Percentiles rank a stretch among this genome's conserved stretches.
These are phyloP conservation scores for Clohesyomyces aquaticus DNA, from an alignment of 495 filamentous ascomycete genomes.

Conservation along the genomic window DNA sequence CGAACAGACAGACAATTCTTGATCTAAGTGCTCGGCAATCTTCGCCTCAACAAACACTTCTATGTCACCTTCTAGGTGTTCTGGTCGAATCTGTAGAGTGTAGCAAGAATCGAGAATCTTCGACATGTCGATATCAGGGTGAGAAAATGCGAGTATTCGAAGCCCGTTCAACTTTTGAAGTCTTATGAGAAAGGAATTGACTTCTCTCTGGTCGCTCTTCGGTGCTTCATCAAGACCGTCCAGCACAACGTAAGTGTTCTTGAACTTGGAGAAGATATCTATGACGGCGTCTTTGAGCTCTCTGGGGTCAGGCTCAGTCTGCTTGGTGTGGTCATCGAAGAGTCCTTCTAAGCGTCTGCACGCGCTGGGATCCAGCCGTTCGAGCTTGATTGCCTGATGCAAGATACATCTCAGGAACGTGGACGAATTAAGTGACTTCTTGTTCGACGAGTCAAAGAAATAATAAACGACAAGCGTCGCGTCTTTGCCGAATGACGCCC, in stretches of 20 bases:
- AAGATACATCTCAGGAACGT: conserved; percentile 38
- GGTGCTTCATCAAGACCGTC: conserved; percentile 41
- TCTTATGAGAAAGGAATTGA: conserved; percentile 27
- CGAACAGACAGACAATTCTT: conserved; percentile 28
- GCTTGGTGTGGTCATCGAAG: conserved; percentile 18
- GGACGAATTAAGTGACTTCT: conserved; percentile 19
- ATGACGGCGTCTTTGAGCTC: conserved; percentile 15
- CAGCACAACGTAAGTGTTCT: conserved; percentile 34
- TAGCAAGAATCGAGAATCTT: conserved; percentile 20
- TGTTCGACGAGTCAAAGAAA: conserved; percentile 38
- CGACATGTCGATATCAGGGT: conserved; percentile 1
- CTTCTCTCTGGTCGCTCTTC: conserved; percentile 24
- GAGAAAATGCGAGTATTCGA: conserved; percentile 36
- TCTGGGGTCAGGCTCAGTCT: conserved; percentile 19
- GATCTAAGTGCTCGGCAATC: conserved; percentile 21
- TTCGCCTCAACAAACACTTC: conserved; percentile 20
- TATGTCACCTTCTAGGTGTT: conserved; percentile 27
- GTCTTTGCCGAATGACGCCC: background rate
- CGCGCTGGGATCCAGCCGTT: conserved; percentile 23
- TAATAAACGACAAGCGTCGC: conserved; percentile 37
- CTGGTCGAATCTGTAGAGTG: conserved; percentile 26
- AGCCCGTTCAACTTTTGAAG: conserved; percentile 30
- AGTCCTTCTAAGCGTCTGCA: conserved; percentile 21
- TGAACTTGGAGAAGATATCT: background rate
- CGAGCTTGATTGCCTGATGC: conserved; percentile 33